These are phyloP conservation scores for Takakia lepidozioides DNA, from an alignment of 225 moss, liverwort and hornwort genomes.

Conservation along the genomic window DNA sequence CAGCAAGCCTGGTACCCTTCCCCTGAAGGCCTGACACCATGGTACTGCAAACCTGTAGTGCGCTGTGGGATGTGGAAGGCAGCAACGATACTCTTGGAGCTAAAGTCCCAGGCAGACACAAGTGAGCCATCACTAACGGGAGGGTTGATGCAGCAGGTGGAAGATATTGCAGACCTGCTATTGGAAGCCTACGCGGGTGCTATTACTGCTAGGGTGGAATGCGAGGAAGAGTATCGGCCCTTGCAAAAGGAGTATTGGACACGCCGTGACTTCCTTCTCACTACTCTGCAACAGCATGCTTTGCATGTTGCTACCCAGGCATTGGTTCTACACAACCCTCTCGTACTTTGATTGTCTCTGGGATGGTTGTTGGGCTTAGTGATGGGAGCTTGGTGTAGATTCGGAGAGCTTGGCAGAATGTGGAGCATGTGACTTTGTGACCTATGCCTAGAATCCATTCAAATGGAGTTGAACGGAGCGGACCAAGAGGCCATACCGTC, in stretches of 20 bases:
- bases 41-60: constrained; percentile 83
- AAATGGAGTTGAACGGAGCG: no score
- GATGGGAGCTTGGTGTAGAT: no score
- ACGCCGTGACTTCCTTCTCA: constrained; percentile 70
- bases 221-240: constrained; percentile 95
- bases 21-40: constrained; percentile 91
- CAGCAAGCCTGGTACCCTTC: constrained; percentile 92
- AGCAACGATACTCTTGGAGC: constrained; percentile 68
- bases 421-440: no score
- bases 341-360: neutral
- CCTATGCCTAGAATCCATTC: no score
- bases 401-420: no score
- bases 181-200: constrained; percentile 94
- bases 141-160: constrained; percentile 67
- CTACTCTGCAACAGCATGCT: constrained; percentile 71
- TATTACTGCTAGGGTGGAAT: constrained; percentile 91
- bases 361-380: neutral
- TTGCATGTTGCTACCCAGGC: constrained; percentile 73
- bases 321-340: constrained; percentile 12
- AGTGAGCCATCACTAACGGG: constrained; percentile 74
- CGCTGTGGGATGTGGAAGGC: constrained; percentile 94
- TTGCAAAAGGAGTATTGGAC: constrained; percentile 99
- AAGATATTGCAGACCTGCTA: constrained; percentile 79
- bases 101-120: constrained; percentile 72
- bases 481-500: no score